These are phyloP conservation scores for Harringtonia lauricola DNA, from an alignment of 2,329 filamentous ascomycete genomes.

Conservation along the genomic window DNA sequence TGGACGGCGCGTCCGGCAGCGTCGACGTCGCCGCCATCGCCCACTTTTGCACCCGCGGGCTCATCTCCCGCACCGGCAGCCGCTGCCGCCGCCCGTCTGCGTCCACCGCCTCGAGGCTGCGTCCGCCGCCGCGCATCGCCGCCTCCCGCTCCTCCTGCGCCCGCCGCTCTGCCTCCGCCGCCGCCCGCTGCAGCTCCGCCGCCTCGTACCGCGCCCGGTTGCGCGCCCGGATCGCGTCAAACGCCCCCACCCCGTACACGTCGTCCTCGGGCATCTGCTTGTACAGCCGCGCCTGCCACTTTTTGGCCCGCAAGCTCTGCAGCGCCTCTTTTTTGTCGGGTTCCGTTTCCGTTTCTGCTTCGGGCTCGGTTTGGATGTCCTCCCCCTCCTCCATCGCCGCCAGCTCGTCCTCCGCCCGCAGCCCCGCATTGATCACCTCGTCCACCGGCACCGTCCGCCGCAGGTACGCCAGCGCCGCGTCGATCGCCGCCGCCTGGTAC, in stretches of 20 bases:
- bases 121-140: slow-evolving; percentile 24
- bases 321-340: background rate
- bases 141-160: slow-evolving; percentile 21
- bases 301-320: slow-evolving; percentile 2
- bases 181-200: slow-evolving; percentile 18
- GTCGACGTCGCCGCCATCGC: slow-evolving; percentile 35
- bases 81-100: slow-evolving; percentile 19
- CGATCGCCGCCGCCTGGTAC: slow-evolving; percentile 30
- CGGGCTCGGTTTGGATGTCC: slow-evolving; percentile 5
- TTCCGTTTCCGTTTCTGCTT: slow-evolving; percentile 9
- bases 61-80: slow-evolving; percentile 17
- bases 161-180: slow-evolving; percentile 19
- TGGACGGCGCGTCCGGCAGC: slow-evolving; percentile 38
- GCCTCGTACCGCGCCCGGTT: slow-evolving; percentile 39
- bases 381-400: slow-evolving; percentile 31
- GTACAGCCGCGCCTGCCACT: slow-evolving; percentile 14
- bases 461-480: slow-evolving; percentile 41
- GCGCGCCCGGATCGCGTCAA: slow-evolving; percentile 45
- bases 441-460: slow-evolving; percentile 43
- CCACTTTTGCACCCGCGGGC: slow-evolving; percentile 28
- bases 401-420: slow-evolving; percentile 53
- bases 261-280: slow-evolving; percentile 23
- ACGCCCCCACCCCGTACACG: slow-evolving; percentile 45
- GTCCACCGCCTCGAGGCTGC: slow-evolving; percentile 18
- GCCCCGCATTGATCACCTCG: slow-evolving; percentile 48